Evolutionary conservation across 345 rosid species (phyloP), one percentile per base, ranked within the genome.

Genomic region (Combretum micranthum): DNA sequence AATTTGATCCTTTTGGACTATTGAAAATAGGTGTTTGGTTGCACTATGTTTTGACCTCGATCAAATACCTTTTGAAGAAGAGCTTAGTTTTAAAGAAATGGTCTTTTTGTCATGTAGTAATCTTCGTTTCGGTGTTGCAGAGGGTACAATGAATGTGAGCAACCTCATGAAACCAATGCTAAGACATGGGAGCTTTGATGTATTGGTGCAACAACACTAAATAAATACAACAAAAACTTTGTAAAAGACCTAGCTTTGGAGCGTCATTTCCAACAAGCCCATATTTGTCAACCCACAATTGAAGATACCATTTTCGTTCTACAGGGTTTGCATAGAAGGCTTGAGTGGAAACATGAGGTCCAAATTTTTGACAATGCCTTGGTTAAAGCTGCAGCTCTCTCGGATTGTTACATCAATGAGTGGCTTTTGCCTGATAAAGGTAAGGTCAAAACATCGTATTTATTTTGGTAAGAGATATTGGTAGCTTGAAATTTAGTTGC

Each of bases 381-480:
- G n/a, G n/a, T n/a, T n/a, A n/a, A n/a, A n/a, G n/a, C n/a, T 73
- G 94, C 97, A 21, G 72, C 86, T 55, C 77, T 89, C 23, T 86
- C 91, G 42, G 97, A 89, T 64, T 94, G 87, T 55, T 89, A 89
- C 67, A 89, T 89, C 48, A 89, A 94, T 66, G 95, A 89, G 61
- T 73, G 97, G n/a, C 86, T 89, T 75, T 68, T 89, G 56, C 97
- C 95, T 26, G 91, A 89, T 71, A 89, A 86, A 84, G 94, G 96
- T 86, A 68, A 50, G 62, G 32, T 5, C 2, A 25, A 25, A 25
- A 25, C 2, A n/a, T n/a, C n/a, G n/a, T n/a, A n/a, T n/a, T n/a
- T n/a, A n/a, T n/a, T n/a, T n/a, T n/a, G n/a, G n/a, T n/a, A n/a
- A n/a, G n/a, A n/a, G n/a, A n/a, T n/a, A n/a, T n/a, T n/a, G n/a